These are phyloP conservation scores for Rhinocladiella similis DNA, from an alignment of 2,329 filamentous ascomycete genomes.

Conservation along the genomic window DNA sequence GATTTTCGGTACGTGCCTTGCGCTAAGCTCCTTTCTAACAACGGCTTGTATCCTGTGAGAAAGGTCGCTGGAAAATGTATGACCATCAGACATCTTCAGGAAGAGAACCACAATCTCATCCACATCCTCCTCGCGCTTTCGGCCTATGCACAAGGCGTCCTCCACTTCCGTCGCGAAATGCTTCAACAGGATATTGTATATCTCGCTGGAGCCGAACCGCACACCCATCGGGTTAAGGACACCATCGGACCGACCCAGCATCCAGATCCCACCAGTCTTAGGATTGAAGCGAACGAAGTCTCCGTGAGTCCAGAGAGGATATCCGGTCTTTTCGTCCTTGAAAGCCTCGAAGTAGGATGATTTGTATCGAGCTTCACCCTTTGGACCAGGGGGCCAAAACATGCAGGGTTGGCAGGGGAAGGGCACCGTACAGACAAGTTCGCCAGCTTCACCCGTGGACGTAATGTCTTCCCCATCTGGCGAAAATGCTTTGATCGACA, in stretches of 20 bases:
- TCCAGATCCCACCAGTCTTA: constrained; percentile 73
- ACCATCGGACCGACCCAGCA: constrained; percentile 90
- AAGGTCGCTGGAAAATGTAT: constrained; percentile 60
- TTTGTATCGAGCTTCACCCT: constrained; percentile 73
- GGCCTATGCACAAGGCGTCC: constrained; percentile 84
- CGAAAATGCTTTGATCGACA: constrained; percentile 66
- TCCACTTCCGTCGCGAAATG: constrained; percentile 77
- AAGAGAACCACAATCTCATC: constrained; percentile 91
- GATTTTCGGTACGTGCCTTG: constrained; percentile 82
- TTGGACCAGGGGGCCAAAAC: constrained; percentile 71
- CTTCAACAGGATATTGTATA: constrained; percentile 89
- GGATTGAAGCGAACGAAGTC: constrained; percentile 80
- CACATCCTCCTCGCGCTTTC: constrained; percentile 67
- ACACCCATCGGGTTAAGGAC: constrained; percentile 91
- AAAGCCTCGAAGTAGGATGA: constrained; percentile 89
- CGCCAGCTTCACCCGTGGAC: constrained; percentile 69
- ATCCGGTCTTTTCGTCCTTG: constrained; percentile 34
- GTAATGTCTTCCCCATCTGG: constrained; percentile 58
- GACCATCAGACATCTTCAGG: constrained; percentile 68
- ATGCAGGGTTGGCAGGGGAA: constrained; percentile 90
- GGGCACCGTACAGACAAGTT: constrained; percentile 80
- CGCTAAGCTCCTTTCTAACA: constrained; percentile 77
- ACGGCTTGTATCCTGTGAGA: constrained; percentile 63
- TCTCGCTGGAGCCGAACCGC: constrained; percentile 89
- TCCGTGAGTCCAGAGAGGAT: constrained; percentile 81